Conservation (phyloP, 2,329 filamentous ascomycete genomes). For the Trichoderma afroharzianum region DNA sequence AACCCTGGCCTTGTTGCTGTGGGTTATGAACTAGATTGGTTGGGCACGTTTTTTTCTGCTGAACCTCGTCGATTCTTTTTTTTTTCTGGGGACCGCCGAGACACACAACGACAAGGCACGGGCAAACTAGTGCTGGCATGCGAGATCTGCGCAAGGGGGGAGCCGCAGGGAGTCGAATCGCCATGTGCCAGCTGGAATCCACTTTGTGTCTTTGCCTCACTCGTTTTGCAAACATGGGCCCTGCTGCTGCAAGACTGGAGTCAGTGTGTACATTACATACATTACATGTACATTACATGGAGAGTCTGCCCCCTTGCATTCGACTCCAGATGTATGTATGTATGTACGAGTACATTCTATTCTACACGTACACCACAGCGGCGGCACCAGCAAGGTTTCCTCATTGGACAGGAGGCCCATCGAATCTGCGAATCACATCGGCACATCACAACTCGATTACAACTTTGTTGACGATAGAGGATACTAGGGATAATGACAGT, state of each 20-base stretch:
- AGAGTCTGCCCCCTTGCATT: background rate
- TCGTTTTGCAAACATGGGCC: background rate
- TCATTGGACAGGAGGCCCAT: background rate
- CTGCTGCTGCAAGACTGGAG: background rate
- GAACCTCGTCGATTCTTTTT: background rate
- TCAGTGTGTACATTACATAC: background rate
- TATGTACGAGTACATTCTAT: background rate
- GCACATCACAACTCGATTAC: background rate
- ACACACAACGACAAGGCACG: background rate
- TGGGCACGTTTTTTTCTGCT: background rate
- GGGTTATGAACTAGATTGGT: too few species aligned
- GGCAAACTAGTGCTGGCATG: background rate
- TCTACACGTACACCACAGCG: background rate
- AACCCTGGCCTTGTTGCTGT: background rate
- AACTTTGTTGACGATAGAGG: background rate
- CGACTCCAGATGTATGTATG: background rate
- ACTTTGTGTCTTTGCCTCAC: background rate
- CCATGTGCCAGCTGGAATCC: background rate
- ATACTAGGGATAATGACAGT: too few species aligned
- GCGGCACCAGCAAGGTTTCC: background rate
- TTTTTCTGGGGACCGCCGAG: background rate
- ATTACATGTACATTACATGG: too few species aligned
- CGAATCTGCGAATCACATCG: background rate
- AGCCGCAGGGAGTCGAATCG: background rate
- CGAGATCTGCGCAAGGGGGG: slow-evolving; percentile 2